Conservation (phyloP, 2,329 filamentous ascomycete species). For the Monosporascus sp. region DNA sequence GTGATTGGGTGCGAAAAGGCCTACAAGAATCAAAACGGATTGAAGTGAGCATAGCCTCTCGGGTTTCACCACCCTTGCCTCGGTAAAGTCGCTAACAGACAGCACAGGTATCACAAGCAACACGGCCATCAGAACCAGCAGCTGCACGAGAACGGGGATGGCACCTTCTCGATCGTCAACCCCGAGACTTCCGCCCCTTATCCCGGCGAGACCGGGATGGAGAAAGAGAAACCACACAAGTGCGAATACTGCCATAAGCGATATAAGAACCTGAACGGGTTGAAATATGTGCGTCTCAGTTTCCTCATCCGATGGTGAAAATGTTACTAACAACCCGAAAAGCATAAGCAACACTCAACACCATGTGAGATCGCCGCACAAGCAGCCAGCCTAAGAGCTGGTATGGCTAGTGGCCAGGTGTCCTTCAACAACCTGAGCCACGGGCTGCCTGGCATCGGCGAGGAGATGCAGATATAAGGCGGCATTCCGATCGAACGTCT, state of each 20-base stretch:
- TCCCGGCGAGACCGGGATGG: slow-evolving; percentile 96
- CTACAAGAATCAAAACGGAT: slow-evolving; percentile 98
- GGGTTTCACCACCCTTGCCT: slow-evolving; percentile 10
- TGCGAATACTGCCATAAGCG: slow-evolving; percentile 96
- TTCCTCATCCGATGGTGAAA: neutral
- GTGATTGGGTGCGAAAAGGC: slow-evolving; percentile 99
- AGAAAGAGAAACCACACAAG: slow-evolving; percentile 98
- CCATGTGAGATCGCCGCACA: slow-evolving; percentile 81
- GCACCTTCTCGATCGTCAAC: slow-evolving; percentile 97
- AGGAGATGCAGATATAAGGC: slow-evolving; percentile 40
- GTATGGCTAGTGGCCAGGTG: slow-evolving; percentile 27
- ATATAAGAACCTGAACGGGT: slow-evolving; percentile 97
- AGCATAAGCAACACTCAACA: slow-evolving; percentile 77
- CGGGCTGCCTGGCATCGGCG: slow-evolving; percentile 51
- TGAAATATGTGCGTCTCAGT: slow-evolving; percentile 72
- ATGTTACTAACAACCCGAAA: slow-evolving; percentile 26
- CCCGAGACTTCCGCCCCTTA: slow-evolving; percentile 92
- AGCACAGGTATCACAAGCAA: slow-evolving; percentile 59
- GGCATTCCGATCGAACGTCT: neutral
- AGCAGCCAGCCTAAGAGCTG: slow-evolving; percentile 37
- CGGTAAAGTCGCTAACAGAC: slow-evolving; percentile 22
- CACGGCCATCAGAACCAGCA: slow-evolving; percentile 97
- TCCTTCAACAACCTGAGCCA: slow-evolving; percentile 21
- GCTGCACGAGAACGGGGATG: slow-evolving; percentile 92
- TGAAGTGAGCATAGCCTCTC: slow-evolving; percentile 63